Conservation (phyloP, 2,329 filamentous ascomycete genomes). For the Hypoxylon sp. region DNA sequence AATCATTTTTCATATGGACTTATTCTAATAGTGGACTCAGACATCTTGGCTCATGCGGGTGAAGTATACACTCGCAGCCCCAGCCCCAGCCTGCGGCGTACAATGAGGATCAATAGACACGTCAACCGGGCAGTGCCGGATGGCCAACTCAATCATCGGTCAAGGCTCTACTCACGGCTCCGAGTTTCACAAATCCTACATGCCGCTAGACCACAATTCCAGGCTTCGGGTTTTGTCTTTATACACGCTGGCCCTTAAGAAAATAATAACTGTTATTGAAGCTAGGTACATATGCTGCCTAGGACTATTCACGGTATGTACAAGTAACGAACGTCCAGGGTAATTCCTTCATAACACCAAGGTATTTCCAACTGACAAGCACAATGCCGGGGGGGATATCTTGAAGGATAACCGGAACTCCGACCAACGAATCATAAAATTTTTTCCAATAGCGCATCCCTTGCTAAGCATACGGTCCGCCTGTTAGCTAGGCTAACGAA, state of each 20-base stretch:
- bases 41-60: neutral
- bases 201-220: neutral
- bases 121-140: slow-evolving; percentile 19
- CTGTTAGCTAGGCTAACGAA: slow-evolving; percentile 10
- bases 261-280: slow-evolving; percentile 1
- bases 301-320: slow-evolving; percentile 1
- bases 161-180: neutral
- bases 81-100: neutral
- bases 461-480: neutral
- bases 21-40: neutral
- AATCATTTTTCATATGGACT: neutral
- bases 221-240: neutral
- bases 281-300: neutral
- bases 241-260: neutral
- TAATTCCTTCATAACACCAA: neutral
- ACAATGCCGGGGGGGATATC: slow-evolving; percentile 31
- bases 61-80: slow-evolving; percentile 9
- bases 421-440: slow-evolving; percentile 1
- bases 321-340: neutral
- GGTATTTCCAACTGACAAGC: slow-evolving; percentile 3
- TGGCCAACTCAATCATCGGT: neutral
- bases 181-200: slow-evolving; percentile 1
- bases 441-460: slow-evolving; percentile 9
- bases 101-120: slow-evolving; percentile 11
- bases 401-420: slow-evolving; percentile 10